Conservation (phyloP, 768 basidiomycete genomes). For the Hericium coralloides region DNA sequence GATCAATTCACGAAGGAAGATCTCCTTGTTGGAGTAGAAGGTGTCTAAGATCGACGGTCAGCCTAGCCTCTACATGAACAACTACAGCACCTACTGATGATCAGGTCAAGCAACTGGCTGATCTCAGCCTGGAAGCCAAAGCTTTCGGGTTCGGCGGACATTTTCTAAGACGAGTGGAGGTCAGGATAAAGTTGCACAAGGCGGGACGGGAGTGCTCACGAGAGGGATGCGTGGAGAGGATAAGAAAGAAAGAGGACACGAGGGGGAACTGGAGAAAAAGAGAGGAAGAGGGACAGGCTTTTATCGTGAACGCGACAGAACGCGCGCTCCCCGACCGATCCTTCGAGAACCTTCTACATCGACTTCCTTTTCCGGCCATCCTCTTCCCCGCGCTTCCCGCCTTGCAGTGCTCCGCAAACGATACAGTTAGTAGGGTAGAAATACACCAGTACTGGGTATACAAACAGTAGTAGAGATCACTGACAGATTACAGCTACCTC, state of each 20-base stretch:
- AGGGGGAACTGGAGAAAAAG: slow-evolving; percentile 3
- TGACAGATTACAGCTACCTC: not conserved
- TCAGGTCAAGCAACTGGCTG: slow-evolving; percentile 95
- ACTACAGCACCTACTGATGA: slow-evolving; percentile 68
- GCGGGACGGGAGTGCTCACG: slow-evolving; percentile 1
- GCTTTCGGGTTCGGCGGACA: slow-evolving; percentile 57
- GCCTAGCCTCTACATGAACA: slow-evolving; percentile 5
- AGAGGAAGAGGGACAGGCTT: slow-evolving; percentile 19
- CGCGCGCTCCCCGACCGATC: slow-evolving; percentile 25
- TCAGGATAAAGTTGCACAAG: slow-evolving; percentile 12
- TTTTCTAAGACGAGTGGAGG: slow-evolving; percentile 28
- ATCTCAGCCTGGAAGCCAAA: slow-evolving; percentile 99
- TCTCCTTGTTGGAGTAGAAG: slow-evolving; percentile 99
- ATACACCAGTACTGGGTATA: not conserved
- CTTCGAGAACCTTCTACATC: slow-evolving; percentile 24
- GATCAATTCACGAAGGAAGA: slow-evolving; percentile 97
- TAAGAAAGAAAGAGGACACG: slow-evolving; percentile 10
- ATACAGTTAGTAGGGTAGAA: too few species aligned
- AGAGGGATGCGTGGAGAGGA: slow-evolving; percentile 1
- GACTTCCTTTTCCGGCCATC: slow-evolving; percentile 5
- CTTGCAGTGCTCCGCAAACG: too few species aligned
- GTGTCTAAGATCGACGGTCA: slow-evolving; percentile 54
- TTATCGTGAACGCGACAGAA: slow-evolving; percentile 22
- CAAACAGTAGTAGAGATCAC: not conserved
- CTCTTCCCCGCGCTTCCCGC: not conserved